A percentile compares a stretch with the other conserved stretches of the same genome.
Conservation (phyloP, 352 stramenopile species). For the Pythium diclinum region DNA sequence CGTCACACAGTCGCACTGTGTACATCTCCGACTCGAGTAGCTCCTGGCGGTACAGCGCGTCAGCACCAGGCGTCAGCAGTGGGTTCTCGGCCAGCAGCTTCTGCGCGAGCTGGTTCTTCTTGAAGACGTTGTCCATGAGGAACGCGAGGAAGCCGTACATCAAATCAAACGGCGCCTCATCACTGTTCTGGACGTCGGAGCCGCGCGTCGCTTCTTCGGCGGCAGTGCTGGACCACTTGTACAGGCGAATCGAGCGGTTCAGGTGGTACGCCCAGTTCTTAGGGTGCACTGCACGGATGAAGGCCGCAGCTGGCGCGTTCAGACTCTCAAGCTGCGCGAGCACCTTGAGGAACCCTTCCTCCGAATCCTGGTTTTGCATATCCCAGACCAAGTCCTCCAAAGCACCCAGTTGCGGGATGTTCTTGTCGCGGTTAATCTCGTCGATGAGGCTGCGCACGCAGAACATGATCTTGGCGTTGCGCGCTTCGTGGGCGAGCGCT, state of each 20-base stretch:
- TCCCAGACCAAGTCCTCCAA: constrained; percentile 65
- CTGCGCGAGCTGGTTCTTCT: constrained; percentile 64
- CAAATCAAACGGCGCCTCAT: constrained; percentile 78
- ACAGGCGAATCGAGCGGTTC: constrained; percentile 59
- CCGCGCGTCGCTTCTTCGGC: constrained; percentile 53
- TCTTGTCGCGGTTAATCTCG: constrained; percentile 71
- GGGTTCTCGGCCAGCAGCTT: constrained; percentile 46
- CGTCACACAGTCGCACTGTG: constrained; percentile 60
- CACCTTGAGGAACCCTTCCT: constrained; percentile 51
- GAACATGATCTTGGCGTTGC: constrained; percentile 64
- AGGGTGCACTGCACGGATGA: constrained; percentile 56
- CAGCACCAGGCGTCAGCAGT: constrained; percentile 55
- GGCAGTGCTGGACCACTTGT: constrained; percentile 65
- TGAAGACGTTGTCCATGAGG: constrained; percentile 72
- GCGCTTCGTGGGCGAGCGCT: constrained; percentile 48
- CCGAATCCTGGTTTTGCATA: constrained; percentile 51
- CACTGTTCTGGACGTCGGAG: constrained; percentile 55
- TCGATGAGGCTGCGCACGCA: constrained; percentile 67
- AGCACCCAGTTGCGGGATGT: constrained; percentile 57
- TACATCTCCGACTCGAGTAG: constrained; percentile 53
- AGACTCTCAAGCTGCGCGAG: constrained; percentile 50
- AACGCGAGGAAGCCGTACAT: constrained; percentile 78
- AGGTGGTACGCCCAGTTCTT: constrained; percentile 67
- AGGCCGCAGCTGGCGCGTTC: constrained; percentile 49
- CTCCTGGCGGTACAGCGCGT: constrained; percentile 64